These are phyloP conservation scores for Hypoxylon sp. DNA, from an alignment of 2,329 filamentous ascomycete genomes.

Conservation along the genomic window DNA sequence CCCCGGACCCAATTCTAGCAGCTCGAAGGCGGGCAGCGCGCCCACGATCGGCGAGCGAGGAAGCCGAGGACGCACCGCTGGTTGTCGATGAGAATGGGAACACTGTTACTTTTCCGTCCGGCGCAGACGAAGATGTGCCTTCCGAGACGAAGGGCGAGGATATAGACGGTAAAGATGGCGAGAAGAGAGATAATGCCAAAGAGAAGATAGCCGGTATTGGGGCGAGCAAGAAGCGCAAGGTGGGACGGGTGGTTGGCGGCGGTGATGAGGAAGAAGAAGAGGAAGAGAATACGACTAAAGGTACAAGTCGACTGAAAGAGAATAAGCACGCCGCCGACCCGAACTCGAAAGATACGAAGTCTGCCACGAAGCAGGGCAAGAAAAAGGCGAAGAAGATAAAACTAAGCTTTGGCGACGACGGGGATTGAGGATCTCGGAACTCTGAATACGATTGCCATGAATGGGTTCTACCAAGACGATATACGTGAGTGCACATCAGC, in stretches of 20 bases:
- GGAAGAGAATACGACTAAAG: conserved; percentile 41
- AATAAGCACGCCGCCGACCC: conserved; percentile 33
- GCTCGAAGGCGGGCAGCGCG: conserved; percentile 62
- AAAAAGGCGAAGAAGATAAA: conserved; percentile 76
- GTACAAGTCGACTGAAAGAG: conserved; percentile 34
- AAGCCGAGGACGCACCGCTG: conserved; percentile 82
- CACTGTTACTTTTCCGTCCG: conserved; percentile 65
- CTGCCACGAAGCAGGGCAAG: conserved; percentile 54
- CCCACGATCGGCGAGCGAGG: conserved; percentile 73
- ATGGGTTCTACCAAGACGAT: background rate
- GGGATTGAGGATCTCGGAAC: conserved; percentile 44
- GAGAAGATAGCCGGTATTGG: conserved; percentile 56
- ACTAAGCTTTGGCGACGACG: conserved; percentile 76
- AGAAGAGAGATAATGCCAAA: conserved; percentile 37
- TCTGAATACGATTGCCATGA: background rate
- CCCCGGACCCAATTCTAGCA: conserved; percentile 68
- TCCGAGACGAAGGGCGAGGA: conserved; percentile 31
- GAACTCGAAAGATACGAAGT: conserved; percentile 34
- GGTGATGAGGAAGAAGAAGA: conserved; percentile 51
- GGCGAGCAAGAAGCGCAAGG: conserved; percentile 68
- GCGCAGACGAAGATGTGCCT: conserved; percentile 43
- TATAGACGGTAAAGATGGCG: conserved; percentile 54
- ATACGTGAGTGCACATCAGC: background rate
- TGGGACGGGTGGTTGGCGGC: conserved; percentile 64
- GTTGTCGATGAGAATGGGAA: conserved; percentile 82